A percentile compares a stretch with the other conserved stretches of the same genome.
These are phyloP conservation scores for Brassica napus DNA, from an alignment of 345 rosid genomes.

Conservation along the genomic window DNA sequence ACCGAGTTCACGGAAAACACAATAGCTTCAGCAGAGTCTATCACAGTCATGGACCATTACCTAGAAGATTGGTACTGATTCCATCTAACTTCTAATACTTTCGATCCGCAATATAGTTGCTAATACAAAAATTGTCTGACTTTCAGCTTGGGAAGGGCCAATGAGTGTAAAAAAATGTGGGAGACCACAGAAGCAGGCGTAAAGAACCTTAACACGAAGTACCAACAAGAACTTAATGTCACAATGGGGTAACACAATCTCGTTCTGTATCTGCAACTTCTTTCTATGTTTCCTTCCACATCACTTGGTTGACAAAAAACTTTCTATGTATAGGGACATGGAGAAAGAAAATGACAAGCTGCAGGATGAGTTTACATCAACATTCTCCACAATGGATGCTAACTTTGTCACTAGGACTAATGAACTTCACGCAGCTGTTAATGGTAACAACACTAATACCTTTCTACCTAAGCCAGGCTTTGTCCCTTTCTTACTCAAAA, in stretches of 20 bases:
- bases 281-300: not conserved
- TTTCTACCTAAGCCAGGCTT: too few species aligned
- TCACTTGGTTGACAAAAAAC: not conserved
- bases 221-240: conserved; percentile 31
- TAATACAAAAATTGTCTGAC: not conserved
- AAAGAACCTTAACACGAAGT: conserved; percentile 42
- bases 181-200: conserved; percentile 44
- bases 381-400: conserved; percentile 48
- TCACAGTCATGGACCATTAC: conserved; percentile 50
- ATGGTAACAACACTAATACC: conserved; percentile 47
- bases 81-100: not conserved
- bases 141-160: conserved; percentile 58
- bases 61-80: conserved; percentile 61
- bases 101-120: not conserved
- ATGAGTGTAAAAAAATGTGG: conserved; percentile 56
- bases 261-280: conserved; percentile 38
- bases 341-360: conserved; percentile 39
- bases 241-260: conserved; percentile 8
- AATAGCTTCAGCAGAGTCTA: conserved; percentile 61
- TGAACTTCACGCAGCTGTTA: conserved; percentile 48
- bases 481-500: not conserved
- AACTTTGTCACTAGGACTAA: conserved; percentile 46
- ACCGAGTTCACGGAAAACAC: conserved; percentile 57
- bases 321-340: conserved; percentile 48
- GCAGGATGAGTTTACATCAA: conserved; percentile 50